These are phyloP conservation scores for Epichloe aotearoae DNA, from an alignment of 2,329 filamentous ascomycete species.

Conservation along the genomic window DNA sequence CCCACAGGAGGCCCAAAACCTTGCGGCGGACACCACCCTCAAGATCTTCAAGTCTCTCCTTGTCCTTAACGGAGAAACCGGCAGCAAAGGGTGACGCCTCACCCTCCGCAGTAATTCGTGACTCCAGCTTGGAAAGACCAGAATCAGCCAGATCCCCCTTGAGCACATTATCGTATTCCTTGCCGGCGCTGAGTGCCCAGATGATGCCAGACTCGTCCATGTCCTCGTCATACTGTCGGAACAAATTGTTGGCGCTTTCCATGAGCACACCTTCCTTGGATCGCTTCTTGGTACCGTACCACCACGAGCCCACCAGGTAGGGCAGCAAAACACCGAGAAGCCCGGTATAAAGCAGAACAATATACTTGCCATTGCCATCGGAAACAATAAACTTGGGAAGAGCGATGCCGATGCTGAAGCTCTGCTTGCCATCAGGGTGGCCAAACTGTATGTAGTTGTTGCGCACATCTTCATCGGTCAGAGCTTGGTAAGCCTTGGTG, in stretches of 20 bases:
- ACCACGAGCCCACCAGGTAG: constrained; percentile 92
- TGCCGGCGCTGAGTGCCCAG: constrained; percentile 67
- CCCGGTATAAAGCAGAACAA: constrained; percentile 76
- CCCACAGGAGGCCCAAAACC: constrained; percentile 82
- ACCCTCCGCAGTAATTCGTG: constrained; percentile 55
- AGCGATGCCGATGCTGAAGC: constrained; percentile 94
- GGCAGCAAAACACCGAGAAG: constrained; percentile 83
- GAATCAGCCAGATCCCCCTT: constrained; percentile 67
- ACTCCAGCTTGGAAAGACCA: constrained; percentile 72
- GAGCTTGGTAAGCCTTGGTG: constrained; percentile 93
- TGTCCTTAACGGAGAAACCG: constrained; percentile 60
- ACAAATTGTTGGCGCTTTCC: constrained; percentile 87
- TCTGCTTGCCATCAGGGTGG: constrained; percentile 95
- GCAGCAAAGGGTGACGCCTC: constrained; percentile 35
- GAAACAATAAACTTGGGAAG: constrained; percentile 85
- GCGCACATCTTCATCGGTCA: constrained; percentile 93
- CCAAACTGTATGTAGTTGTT: constrained; percentile 96
- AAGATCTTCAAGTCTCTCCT: constrained; percentile 61
- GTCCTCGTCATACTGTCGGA: constrained; percentile 80
- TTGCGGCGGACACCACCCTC: constrained; percentile 75
- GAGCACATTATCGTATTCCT: constrained; percentile 69
- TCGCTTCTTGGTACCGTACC: constrained; percentile 89
- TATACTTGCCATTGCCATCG: constrained; percentile 90
- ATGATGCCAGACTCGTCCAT: constrained; percentile 72
- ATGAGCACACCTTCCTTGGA: constrained; percentile 91